Percentiles rank a stretch among this genome's conserved stretches.
Evolutionary conservation across 257 asterid species (phyloP).

Genomic region (Dorcoceras hygrometricum): DNA sequence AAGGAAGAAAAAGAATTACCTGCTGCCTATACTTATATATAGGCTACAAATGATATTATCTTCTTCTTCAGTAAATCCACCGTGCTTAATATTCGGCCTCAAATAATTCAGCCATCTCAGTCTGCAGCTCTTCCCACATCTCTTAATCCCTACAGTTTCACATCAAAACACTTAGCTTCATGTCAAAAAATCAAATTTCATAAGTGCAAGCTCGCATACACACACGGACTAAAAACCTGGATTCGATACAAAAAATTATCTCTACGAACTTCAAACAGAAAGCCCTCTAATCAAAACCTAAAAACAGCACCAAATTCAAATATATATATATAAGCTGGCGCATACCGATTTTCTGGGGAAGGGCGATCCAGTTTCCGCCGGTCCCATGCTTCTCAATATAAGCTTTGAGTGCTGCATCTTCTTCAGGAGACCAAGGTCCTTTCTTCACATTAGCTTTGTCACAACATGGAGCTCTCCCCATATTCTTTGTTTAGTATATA

Average conservation of each 20-base stretch:
- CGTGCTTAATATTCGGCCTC: conserved; percentile 89
- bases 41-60: conserved; percentile 92
- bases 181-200: too few species aligned
- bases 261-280: too few species aligned
- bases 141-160: conserved; percentile 60
- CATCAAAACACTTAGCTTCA: neutral
- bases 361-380: conserved; percentile 98
- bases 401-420: conserved; percentile 82
- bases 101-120: conserved; percentile 88
- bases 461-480: conserved; percentile 99
- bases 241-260: too few species aligned
- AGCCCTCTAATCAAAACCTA: too few species aligned
- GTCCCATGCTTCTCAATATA: conserved; percentile 78
- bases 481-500: conserved; percentile 17
- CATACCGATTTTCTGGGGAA: conserved; percentile 92
- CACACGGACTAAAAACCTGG: too few species aligned
- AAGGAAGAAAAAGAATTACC: conserved; percentile 37
- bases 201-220: too few species aligned
- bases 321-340: neutral
- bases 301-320: neutral
- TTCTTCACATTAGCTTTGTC: conserved; percentile 90
- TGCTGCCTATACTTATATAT: conserved; percentile 98
- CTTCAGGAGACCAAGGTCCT: conserved; percentile 98
- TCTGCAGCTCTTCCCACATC: conserved; percentile 98
- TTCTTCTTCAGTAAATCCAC: conserved; percentile 98